A percentile compares a stretch with the other conserved stretches of the same genome.
These are phyloP conservation scores for Aphanoascus verrucosus DNA, from an alignment of 2,329 filamentous ascomycete genomes.

Conservation along the genomic window DNA sequence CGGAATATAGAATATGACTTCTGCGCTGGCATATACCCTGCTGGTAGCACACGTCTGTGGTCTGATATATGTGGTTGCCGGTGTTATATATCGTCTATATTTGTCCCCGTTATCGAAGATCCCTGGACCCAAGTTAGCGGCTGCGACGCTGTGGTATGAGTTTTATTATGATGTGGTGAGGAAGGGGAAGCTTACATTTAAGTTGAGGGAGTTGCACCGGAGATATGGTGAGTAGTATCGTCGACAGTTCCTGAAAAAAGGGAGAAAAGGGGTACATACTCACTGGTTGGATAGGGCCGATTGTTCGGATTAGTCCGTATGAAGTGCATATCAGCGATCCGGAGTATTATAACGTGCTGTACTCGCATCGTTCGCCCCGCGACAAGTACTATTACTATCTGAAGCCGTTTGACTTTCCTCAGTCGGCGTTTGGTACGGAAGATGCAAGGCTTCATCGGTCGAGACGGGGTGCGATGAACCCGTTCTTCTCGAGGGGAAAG, in stretches of 20 bases:
- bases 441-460: slow-evolving; percentile 20
- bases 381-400: slow-evolving; percentile 21
- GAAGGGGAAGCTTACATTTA: slow-evolving; percentile 22
- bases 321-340: slow-evolving; percentile 21
- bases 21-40: neutral
- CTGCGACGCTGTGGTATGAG: slow-evolving; percentile 21
- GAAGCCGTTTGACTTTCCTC: slow-evolving; percentile 20
- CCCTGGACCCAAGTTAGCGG: slow-evolving; percentile 22
- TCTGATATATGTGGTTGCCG: slow-evolving; percentile 1
- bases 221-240: slow-evolving; percentile 21
- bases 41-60: neutral
- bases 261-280: neutral
- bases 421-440: slow-evolving; percentile 25
- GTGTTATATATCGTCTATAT: slow-evolving; percentile 19
- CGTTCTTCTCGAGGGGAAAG: slow-evolving; percentile 21
- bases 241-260: neutral
- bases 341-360: slow-evolving; percentile 19
- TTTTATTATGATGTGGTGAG: slow-evolving; percentile 23
- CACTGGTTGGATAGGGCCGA: slow-evolving; percentile 16
- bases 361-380: slow-evolving; percentile 18
- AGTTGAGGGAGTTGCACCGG: slow-evolving; percentile 24
- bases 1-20: no score
- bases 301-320: slow-evolving; percentile 21
- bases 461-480: slow-evolving; percentile 22
- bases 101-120: slow-evolving; percentile 21